Evolutionary conservation across 2,329 filamentous ascomycete genomes (phyloP), one percentile per base, ranked within the genome.

Genomic region (Scleromitrula shiraiana): DNA sequence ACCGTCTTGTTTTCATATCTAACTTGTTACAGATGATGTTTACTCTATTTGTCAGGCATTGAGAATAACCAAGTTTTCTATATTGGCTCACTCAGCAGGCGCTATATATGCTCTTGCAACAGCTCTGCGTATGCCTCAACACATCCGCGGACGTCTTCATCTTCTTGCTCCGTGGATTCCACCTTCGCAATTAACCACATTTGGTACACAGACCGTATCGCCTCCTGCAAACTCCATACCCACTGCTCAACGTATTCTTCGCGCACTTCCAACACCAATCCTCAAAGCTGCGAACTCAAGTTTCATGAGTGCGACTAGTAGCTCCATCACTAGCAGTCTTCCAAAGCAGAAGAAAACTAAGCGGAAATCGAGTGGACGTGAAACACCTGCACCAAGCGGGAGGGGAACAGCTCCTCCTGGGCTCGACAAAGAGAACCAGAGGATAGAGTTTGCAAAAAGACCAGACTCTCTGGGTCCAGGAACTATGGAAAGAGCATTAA

Each of bases 101-200:
- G 91, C 93, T n/a, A 95, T 98, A 44, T 98, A 98, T 63, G 93
- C 93, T 2, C 77, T 98, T 15, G 93, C 93, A 0, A 97, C 93
- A 0, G 93, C 93, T 0, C 73, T 98, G 37, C 86, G 93, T 37
- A 95, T 98, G 78, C 93, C 93, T 4, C 90, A 96, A 60, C 88
- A 96, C 62, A 94, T 98, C 52, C 84, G 90, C 5, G 93, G 93
- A 17, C 84, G 88, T 45, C 93, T 98, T 47, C 93, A 98, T 66
- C 78, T 98, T 2, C 76, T 98, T 7, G 91, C 93, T 0, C 93
- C 93, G 0, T 96, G 89, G 93, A 97, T 98, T 39, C 93, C 93
- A 1, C 93, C 93, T 0, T 97, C 88, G 4, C 89, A 95, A 64
- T 85, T 95, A 74, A 89, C 82, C 45, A 82, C 85, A 15, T 83